A percentile compares a stretch with the other conserved stretches of the same genome.
These are phyloP conservation scores for Chrysoporthe puriensis DNA, from an alignment of 2,329 filamentous ascomycete species.

Conservation along the genomic window DNA sequence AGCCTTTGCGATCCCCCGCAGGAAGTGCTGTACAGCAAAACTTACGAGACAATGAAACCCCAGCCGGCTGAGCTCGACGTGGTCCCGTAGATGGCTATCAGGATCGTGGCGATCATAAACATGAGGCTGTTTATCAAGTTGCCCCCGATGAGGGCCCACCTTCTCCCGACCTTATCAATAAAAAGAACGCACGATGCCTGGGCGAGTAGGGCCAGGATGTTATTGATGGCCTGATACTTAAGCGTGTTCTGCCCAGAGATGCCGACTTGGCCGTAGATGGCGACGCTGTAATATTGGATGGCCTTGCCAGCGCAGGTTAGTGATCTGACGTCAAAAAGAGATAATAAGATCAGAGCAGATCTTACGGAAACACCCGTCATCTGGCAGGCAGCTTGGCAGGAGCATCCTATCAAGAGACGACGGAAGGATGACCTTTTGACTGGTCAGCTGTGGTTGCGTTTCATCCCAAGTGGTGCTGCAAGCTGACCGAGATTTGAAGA, in stretches of 20 bases:
- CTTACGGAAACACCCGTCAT: constrained; percentile 70
- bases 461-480: not conserved
- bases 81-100: constrained; percentile 44
- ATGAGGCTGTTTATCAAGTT: constrained; percentile 73
- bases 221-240: constrained; percentile 77
- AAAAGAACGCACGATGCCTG: constrained; percentile 70
- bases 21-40: not conserved
- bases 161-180: constrained; percentile 72
- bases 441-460: constrained; percentile 14
- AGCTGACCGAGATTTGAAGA: constrained; percentile 61
- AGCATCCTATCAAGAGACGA: constrained; percentile 69
- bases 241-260: constrained; percentile 68
- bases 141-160: constrained; percentile 72
- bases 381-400: constrained; percentile 72
- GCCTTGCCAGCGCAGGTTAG: constrained; percentile 39
- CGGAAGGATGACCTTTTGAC: constrained; percentile 63
- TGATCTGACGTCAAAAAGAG: not conserved
- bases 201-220: constrained; percentile 69
- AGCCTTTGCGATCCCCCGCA: not conserved
- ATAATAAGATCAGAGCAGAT: not conserved
- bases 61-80: constrained; percentile 61
- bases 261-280: constrained; percentile 70
- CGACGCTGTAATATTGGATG: constrained; percentile 75
- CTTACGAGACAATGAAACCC: constrained; percentile 70
- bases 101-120: constrained; percentile 69